These are phyloP conservation scores for Fraxinus baroniana DNA, from an alignment of 305 asterid species.

Conservation along the genomic window DNA sequence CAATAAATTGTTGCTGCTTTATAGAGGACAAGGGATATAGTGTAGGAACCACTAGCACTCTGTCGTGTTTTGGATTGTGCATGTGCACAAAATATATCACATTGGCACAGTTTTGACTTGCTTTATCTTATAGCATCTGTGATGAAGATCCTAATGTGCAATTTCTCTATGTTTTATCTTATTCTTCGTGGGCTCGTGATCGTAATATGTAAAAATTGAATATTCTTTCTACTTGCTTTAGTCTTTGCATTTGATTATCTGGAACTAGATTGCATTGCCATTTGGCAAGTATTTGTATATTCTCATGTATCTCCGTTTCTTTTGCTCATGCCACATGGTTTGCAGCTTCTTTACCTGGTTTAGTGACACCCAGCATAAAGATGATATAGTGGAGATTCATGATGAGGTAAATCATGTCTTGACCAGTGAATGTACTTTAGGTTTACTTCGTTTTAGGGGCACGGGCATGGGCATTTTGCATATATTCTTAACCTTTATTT, in stretches of 20 bases:
- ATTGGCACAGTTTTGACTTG: background rate
- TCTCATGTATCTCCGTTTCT: background rate
- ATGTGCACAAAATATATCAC: background rate
- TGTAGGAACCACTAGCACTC: background rate
- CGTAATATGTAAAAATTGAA: background rate
- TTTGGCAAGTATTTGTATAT: background rate
- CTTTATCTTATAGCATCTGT: background rate
- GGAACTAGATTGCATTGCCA: background rate
- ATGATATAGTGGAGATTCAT: constrained; percentile 8
- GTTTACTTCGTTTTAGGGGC: background rate
- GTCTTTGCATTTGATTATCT: background rate
- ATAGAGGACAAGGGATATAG: background rate
- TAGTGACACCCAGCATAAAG: constrained; percentile 9
- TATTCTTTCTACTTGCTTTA: background rate
- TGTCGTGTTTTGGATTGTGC: background rate
- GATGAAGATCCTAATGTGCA: background rate
- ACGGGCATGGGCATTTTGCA: background rate
- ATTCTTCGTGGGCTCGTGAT: background rate
- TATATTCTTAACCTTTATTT: background rate
- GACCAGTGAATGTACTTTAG: background rate
- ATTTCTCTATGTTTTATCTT: background rate
- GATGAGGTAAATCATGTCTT: constrained; percentile 17
- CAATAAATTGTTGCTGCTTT: background rate
- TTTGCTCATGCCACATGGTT: background rate
- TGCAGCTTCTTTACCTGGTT: constrained; percentile 31